phyloP scores from a whole-genome alignment of 2,329 filamentous ascomycete genomes.

The Penicillium olsonii region DNA sequence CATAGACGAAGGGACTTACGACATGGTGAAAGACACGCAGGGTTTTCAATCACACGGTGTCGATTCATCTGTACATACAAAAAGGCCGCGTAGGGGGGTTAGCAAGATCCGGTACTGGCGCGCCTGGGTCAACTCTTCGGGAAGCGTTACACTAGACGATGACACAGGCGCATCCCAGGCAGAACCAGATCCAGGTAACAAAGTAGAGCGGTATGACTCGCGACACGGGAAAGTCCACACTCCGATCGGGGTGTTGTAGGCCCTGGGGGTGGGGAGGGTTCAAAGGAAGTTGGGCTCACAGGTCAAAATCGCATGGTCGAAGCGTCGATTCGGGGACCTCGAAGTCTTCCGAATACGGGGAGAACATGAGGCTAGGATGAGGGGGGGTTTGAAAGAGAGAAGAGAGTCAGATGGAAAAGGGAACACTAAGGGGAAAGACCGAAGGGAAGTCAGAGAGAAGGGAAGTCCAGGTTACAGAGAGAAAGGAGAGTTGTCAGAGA shows the following conservation, averaged over 20 bases:
- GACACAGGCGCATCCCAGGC: conserved; percentile 41
- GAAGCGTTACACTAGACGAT: conserved; percentile 41
- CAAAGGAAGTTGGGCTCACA: conserved; percentile 22
- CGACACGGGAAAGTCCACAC: conserved; percentile 13
- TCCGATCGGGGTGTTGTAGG: conserved; percentile 15
- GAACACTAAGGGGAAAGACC: conserved; percentile 3
- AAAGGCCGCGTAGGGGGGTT: conserved; percentile 33
- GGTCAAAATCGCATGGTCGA: conserved; percentile 31
- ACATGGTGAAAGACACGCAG: conserved; percentile 40
- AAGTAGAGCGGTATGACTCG: conserved; percentile 6
- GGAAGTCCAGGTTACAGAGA: conserved; percentile 16
- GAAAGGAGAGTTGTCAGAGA: conserved; percentile 12
- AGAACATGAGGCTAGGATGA: conserved; percentile 29
- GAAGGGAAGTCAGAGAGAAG: conserved; percentile 7
- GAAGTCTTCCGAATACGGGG: conserved; percentile 31
- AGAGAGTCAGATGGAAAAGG: conserved; percentile 6
- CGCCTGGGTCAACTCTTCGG: conserved; percentile 32
- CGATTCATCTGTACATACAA: conserved; percentile 44
- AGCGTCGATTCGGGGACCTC: conserved; percentile 30
- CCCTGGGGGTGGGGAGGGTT: conserved; percentile 2
- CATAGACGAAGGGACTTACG: conserved; percentile 40
- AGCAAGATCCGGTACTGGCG: conserved; percentile 37
- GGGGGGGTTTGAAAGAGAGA: not conserved
- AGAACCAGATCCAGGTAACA: conserved; percentile 30
- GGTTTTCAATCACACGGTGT: conserved; percentile 37